Percentiles rank a stretch among this genome's conserved stretches.
phyloP scores from a whole-genome alignment of 306 rosid species.

The Cercis canadensis region DNA sequence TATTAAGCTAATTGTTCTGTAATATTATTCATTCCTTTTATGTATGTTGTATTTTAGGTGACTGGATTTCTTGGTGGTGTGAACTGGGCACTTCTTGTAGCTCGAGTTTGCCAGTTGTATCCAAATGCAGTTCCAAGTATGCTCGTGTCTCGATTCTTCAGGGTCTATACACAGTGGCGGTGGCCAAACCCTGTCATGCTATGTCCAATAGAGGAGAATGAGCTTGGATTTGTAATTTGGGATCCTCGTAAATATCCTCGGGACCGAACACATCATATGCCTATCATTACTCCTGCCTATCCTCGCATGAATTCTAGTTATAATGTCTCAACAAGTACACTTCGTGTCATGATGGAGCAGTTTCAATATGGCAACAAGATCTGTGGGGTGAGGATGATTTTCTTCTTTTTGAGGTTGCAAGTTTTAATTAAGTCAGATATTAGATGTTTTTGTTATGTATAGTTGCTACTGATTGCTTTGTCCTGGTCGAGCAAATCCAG shows the following conservation, averaged over 20 bases:
- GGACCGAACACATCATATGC: constrained; percentile 89
- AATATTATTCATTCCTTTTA: neutral
- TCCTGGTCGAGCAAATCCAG: constrained; percentile 48
- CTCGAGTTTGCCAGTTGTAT: constrained; percentile 90
- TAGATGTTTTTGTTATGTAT: neutral
- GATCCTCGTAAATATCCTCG: constrained; percentile 92
- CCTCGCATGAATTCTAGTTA: constrained; percentile 99
- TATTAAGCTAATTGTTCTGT: neutral
- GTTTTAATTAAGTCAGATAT: neutral
- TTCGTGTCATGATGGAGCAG: constrained; percentile 94
- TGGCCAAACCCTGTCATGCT: constrained; percentile 98
- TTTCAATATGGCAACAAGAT: constrained; percentile 72
- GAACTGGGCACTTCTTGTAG: constrained; percentile 95
- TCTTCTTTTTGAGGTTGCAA: neutral
- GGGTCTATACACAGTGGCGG: constrained; percentile 96
- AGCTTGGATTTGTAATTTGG: constrained; percentile 87
- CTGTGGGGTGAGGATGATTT: constrained; percentile 65
- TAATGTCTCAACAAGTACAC: constrained; percentile 88
- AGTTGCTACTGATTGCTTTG: constrained; percentile 17
- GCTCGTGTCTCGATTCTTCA: constrained; percentile 91
- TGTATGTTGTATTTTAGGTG: constrained; percentile 54
- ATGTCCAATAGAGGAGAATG: constrained; percentile 84
- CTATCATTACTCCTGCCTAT: constrained; percentile 95
- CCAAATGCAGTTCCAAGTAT: constrained; percentile 96
- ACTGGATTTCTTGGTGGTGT: constrained; percentile 99